A percentile compares a stretch with the other conserved stretches of the same genome.
Evolutionary conservation across 306 rosid species (phyloP).

Genomic region (Mimosa bimucronata): DNA sequence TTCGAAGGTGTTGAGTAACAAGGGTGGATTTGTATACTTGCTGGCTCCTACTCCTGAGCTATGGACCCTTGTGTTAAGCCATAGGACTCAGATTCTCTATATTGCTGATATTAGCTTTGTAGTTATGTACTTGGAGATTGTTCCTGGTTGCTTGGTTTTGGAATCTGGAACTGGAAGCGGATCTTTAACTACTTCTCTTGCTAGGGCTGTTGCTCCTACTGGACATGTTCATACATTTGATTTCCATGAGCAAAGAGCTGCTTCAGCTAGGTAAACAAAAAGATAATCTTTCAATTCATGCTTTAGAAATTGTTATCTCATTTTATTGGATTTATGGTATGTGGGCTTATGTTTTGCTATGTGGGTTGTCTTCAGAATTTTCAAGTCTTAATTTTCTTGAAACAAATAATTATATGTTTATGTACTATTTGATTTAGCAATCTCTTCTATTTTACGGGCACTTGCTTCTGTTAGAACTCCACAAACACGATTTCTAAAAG

Average conservation of each 20-base stretch:
- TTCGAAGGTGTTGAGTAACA: slow-evolving; percentile 74
- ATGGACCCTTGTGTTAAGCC: slow-evolving; percentile 87
- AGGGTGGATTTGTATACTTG: slow-evolving; percentile 79
- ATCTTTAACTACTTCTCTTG: slow-evolving; percentile 86
- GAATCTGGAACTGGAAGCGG: slow-evolving; percentile 98
- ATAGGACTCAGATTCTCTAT: slow-evolving; percentile 89
- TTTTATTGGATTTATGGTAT: neutral
- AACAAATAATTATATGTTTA: neutral
- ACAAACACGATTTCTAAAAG: neutral
- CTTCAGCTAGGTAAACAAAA: slow-evolving; percentile 72
- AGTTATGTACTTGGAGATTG: slow-evolving; percentile 75
- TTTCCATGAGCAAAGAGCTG: slow-evolving; percentile 90
- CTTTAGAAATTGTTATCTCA: slow-evolving; percentile 11
- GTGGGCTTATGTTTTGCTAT: slow-evolving; percentile 15
- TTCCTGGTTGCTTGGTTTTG: slow-evolving; percentile 83
- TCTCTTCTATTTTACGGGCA: neutral
- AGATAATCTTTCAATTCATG: neutral
- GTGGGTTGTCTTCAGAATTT: slow-evolving; percentile 15
- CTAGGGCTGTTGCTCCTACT: slow-evolving; percentile 73
- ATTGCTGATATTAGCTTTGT: slow-evolving; percentile 88
- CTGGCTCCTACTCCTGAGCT: slow-evolving; percentile 89
- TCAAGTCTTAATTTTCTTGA: neutral
- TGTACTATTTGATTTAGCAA: slow-evolving; percentile 2
- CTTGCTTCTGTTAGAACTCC: neutral
- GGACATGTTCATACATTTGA: slow-evolving; percentile 86